These are phyloP conservation scores for Tylopilus rubrobrunneus DNA, from an alignment of 768 basidiomycete species.

Conservation along the genomic window DNA sequence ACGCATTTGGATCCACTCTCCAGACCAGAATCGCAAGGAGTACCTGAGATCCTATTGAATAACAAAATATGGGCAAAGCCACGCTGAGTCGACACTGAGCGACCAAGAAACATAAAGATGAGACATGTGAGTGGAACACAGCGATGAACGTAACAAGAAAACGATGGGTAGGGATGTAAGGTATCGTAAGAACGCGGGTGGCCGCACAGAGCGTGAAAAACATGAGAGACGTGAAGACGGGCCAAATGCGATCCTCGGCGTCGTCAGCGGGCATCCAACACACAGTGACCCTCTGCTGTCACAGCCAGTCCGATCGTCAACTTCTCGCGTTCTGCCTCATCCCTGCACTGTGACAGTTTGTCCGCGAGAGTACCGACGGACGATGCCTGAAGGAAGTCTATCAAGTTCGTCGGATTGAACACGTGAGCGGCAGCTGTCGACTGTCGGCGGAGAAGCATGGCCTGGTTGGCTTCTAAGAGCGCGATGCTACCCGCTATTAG, in stretches of 20 bases:
- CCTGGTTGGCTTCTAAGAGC: neutral
- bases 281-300: neutral
- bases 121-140: too few species aligned
- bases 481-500: neutral
- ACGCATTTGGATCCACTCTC: too few species aligned
- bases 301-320: neutral
- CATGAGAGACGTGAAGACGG: too few species aligned
- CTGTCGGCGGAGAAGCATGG: neutral
- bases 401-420: neutral
- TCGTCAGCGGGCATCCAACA: neutral
- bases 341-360: neutral
- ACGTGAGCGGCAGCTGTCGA: neutral
- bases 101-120: too few species aligned
- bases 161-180: neutral
- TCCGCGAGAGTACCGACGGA: neutral
- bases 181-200: too few species aligned
- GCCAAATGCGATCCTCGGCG: neutral
- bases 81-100: too few species aligned
- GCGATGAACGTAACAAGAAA: too few species aligned
- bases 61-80: too few species aligned
- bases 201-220: too few species aligned
- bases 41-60: too few species aligned
- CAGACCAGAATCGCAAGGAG: too few species aligned
- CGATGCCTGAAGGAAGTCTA: neutral
- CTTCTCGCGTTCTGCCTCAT: neutral